phyloP scores from a whole-genome alignment of 176 grass and related monocot genomes.

The Lolium rigidum region DNA sequence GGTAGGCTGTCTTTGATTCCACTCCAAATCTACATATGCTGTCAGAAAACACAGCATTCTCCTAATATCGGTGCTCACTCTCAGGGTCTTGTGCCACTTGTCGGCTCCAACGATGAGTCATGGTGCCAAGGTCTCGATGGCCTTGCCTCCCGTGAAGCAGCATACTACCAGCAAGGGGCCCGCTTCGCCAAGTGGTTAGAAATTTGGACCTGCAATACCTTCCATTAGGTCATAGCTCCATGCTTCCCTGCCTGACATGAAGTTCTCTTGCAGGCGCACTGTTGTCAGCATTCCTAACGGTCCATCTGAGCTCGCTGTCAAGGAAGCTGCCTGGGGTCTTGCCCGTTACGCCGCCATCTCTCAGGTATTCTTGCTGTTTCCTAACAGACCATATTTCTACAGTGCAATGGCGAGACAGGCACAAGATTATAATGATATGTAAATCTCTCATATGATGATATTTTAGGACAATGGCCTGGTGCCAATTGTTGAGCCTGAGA shows the following conservation, averaged over 20 bases:
- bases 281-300: constrained; percentile 98
- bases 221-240: neutral
- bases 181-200: constrained; percentile 98
- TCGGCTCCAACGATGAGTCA: constrained; percentile 91
- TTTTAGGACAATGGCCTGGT: constrained; percentile 93
- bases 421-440: neutral
- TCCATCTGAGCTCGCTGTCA: constrained; percentile 88
- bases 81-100: constrained; percentile 94
- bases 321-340: constrained; percentile 98
- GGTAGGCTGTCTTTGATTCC: constrained; percentile 46
- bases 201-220: constrained; percentile 7
- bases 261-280: constrained; percentile 73
- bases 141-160: constrained; percentile 89
- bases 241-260: constrained; percentile 15
- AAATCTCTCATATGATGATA: constrained; percentile 1
- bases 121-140: constrained; percentile 99
- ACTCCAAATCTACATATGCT: neutral
- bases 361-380: constrained; percentile 59
- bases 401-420: neutral
- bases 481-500: constrained; percentile 96
- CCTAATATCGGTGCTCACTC: constrained; percentile 31
- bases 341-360: constrained; percentile 96
- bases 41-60: neutral
- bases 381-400: neutral
- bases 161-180: constrained; percentile 95